These are phyloP conservation scores for Scutellaria barbata DNA, from an alignment of 257 asterid species.

Conservation along the genomic window DNA sequence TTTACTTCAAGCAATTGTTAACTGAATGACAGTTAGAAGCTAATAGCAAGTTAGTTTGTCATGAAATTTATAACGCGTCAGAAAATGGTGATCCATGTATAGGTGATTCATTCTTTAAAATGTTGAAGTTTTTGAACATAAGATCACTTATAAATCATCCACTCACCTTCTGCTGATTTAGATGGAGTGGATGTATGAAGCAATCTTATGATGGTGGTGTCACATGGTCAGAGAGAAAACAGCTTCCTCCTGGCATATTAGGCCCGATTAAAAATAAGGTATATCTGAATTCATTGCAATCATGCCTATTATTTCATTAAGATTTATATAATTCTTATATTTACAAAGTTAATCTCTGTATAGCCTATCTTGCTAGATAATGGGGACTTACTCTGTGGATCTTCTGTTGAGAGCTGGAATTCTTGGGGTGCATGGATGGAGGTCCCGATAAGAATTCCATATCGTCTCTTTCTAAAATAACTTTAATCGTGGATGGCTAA, in stretches of 20 bases:
- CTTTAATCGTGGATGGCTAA: neutral
- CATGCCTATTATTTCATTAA: neutral
- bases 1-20: neutral
- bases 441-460: slow-evolving; percentile 45
- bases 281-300: slow-evolving; percentile 18
- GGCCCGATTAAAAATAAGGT: slow-evolving; percentile 97
- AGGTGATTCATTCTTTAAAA: neutral
- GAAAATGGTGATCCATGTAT: neutral
- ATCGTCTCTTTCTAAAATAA: slow-evolving; percentile 13
- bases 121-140: too few relatives aligned
- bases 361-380: slow-evolving; percentile 91
- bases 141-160: neutral
- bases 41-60: slow-evolving; percentile 5
- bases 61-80: neutral
- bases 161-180: slow-evolving; percentile 35
- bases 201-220: slow-evolving; percentile 76
- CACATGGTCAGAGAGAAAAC: slow-evolving; percentile 83
- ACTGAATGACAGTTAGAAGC: neutral
- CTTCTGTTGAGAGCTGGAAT: slow-evolving; percentile 98
- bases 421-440: slow-evolving; percentile 99
- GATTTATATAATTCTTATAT: neutral
- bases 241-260: slow-evolving; percentile 95
- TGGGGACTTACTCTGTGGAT: slow-evolving; percentile 91
- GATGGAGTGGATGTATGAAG: slow-evolving; percentile 98
- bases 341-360: slow-evolving; percentile 19